Evolutionary conservation across 305 asterid genomes (phyloP).

Genomic region (Solanum chacoense): DNA sequence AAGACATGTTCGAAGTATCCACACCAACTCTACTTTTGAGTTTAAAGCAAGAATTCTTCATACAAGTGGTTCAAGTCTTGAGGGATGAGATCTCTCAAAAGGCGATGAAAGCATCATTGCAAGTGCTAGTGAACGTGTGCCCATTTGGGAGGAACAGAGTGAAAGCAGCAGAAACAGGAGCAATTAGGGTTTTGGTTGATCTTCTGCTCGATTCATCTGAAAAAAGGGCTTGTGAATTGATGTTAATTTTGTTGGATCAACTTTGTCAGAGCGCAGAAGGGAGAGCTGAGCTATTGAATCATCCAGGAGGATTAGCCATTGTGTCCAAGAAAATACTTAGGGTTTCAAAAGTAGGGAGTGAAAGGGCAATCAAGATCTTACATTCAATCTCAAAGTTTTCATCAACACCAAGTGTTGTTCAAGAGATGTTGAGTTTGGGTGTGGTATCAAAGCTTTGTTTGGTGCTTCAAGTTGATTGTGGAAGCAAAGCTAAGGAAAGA

Average conservation of each 20-base stretch:
- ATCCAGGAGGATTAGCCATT: too few species aligned
- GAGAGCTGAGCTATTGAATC: too few species aligned
- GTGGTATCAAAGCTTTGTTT: too few species aligned
- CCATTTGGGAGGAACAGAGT: neutral
- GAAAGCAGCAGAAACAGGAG: conserved; percentile 2
- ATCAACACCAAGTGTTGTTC: too few species aligned
- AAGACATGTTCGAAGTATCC: conserved; percentile 33
- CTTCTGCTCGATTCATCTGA: neutral
- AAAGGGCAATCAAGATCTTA: too few species aligned
- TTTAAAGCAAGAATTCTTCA: conserved; percentile 24
- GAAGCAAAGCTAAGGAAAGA: too few species aligned
- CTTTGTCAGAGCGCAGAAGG: neutral
- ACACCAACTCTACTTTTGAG: conserved; percentile 17
- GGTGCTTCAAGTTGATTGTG: too few species aligned
- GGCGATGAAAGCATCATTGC: conserved; percentile 7
- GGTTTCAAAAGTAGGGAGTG: too few species aligned
- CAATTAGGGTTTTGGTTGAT: neutral
- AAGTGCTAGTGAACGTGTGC: neutral
- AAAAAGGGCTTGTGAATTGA: neutral
- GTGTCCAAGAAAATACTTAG: too few species aligned
- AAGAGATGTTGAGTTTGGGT: too few species aligned
- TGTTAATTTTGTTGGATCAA: neutral
- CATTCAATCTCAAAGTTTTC: too few species aligned
- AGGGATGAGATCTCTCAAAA: conserved; percentile 38
- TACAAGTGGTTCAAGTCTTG: conserved; percentile 26